Conservation (phyloP, 1,139 yeast genomes). For the Torulaspora globosa region DNA sequence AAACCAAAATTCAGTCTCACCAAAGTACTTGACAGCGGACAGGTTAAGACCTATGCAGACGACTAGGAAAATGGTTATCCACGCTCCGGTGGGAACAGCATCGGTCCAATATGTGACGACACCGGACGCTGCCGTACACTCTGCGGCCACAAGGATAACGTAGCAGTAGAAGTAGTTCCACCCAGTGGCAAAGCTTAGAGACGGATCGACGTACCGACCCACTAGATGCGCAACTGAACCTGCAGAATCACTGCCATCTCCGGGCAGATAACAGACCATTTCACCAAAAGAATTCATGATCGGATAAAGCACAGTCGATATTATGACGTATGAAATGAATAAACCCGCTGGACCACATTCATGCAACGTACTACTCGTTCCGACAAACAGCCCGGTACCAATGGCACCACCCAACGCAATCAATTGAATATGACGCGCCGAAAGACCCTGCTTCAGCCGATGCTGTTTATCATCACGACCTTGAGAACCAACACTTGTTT, state of each 20-base stretch:
- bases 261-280: slow-evolving; percentile 74
- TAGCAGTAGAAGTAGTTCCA: slow-evolving; percentile 59
- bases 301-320: slow-evolving; percentile 50
- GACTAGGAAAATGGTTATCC: slow-evolving; percentile 48
- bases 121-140: slow-evolving; percentile 73
- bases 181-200: slow-evolving; percentile 70
- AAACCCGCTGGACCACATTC: slow-evolving; percentile 68
- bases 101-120: slow-evolving; percentile 51
- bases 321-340: slow-evolving; percentile 40
- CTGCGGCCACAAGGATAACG: slow-evolving; percentile 62
- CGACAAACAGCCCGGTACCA: slow-evolving; percentile 63
- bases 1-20: slow-evolving; percentile 48
- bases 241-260: slow-evolving; percentile 42
- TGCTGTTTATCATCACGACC: slow-evolving; percentile 4
- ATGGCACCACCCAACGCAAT: slow-evolving; percentile 86
- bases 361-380: slow-evolving; percentile 58
- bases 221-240: slow-evolving; percentile 32
- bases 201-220: slow-evolving; percentile 53
- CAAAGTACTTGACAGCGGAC: slow-evolving; percentile 48
- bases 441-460: slow-evolving; percentile 51
- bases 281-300: slow-evolving; percentile 71
- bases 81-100: slow-evolving; percentile 43
- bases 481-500: background rate
- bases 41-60: slow-evolving; percentile 43
- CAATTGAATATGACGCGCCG: slow-evolving; percentile 62